Conservation (phyloP, 1,284 basidiomycete genomes). For the Naganishia cerealis region DNA sequence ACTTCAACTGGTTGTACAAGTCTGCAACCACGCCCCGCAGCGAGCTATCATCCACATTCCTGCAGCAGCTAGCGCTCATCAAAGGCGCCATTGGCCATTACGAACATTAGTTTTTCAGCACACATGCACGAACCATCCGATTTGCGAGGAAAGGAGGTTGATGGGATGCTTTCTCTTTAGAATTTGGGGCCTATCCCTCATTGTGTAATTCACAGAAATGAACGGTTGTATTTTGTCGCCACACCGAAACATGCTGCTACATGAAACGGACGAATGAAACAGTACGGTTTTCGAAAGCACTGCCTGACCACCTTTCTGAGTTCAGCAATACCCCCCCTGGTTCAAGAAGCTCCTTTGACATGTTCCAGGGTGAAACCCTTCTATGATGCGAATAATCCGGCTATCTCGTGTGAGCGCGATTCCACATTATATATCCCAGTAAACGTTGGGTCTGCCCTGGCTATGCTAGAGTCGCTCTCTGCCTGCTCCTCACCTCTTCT, state of each 20-base stretch:
- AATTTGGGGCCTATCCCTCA: no score
- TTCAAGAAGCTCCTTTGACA: background rate
- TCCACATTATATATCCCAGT: background rate
- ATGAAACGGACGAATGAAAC: no score
- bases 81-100: conserved; percentile 6
- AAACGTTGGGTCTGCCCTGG: background rate
- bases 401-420: background rate
- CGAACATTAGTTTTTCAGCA: background rate
- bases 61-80: conserved; percentile 20
- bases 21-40: conserved; percentile 10
- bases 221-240: conserved; percentile 5
- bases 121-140: background rate
- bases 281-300: background rate
- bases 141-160: background rate
- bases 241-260: background rate
- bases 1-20: conserved; percentile 25
- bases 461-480: background rate
- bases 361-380: conserved; percentile 16
- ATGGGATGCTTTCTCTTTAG: background rate
- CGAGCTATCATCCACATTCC: conserved; percentile 7
- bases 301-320: background rate
- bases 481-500: conserved; percentile 14
- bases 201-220: background rate
- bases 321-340: background rate
- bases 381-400: background rate